Conservation (phyloP, 176 grass and related monocot species). For the Carex littledalei region DNA sequence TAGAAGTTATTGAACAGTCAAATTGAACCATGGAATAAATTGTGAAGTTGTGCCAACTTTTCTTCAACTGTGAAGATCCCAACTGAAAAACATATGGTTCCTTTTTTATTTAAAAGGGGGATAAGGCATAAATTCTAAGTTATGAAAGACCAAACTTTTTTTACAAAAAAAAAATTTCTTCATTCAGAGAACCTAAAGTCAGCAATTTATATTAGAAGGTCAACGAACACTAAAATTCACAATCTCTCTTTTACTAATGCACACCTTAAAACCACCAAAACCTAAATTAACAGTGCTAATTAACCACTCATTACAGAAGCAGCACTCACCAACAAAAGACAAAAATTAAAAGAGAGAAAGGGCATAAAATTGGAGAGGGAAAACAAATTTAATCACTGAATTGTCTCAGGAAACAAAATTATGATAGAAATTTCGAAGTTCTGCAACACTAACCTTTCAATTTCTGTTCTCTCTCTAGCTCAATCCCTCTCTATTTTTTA, state of each 20-base stretch:
- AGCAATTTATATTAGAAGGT: not conserved
- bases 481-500: not conserved
- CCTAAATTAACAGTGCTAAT: not conserved
- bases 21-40: not conserved
- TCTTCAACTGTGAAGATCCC: not conserved
- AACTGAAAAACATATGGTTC: not conserved
- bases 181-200: not conserved
- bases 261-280: not conserved
- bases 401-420: not conserved
- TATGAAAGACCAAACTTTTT: not conserved
- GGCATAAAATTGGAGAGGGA: not conserved
- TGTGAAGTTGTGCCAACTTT: not conserved
- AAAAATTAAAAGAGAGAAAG: not conserved
- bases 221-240: not conserved
- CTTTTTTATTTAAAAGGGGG: not conserved
- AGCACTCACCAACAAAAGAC: not conserved
- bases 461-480: not conserved
- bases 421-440: not conserved
- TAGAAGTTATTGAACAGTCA: not conserved
- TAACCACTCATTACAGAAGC: not conserved
- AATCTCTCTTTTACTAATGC: not conserved
- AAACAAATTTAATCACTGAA: not conserved
- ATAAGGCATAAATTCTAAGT: not conserved
- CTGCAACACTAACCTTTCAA: not conserved
- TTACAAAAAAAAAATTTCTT: not conserved